A percentile compares a stretch with the other conserved stretches of the same genome.
These are phyloP conservation scores for Phaeosphaeriaceae sp. DNA, from an alignment of 2,329 filamentous ascomycete genomes.

Conservation along the genomic window DNA sequence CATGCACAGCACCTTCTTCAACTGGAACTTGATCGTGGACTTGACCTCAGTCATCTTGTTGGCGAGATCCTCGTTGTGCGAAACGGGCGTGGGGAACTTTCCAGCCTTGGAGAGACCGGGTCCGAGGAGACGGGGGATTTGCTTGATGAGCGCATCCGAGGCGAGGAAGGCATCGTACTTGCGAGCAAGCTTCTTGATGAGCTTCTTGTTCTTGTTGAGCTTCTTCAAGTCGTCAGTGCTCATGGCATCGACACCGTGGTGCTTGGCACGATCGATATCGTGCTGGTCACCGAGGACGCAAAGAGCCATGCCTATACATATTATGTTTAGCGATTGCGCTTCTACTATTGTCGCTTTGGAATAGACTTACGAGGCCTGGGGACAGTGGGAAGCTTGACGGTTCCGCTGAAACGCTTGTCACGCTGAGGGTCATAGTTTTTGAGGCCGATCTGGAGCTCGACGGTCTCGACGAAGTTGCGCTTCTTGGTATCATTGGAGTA, in stretches of 20 bases:
- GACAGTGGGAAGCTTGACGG: constrained; percentile 90
- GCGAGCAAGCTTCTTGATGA: constrained; percentile 99
- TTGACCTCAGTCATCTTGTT: constrained; percentile 99
- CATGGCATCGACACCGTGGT: constrained; percentile 98
- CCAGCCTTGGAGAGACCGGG: constrained; percentile 71
- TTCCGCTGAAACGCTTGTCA: constrained; percentile 99
- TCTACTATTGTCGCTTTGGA: neutral
- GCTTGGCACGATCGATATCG: constrained; percentile 99
- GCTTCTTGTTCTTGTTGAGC: constrained; percentile 99
- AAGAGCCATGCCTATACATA: constrained; percentile 33
- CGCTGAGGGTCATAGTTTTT: constrained; percentile 79
- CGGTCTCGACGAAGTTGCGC: constrained; percentile 95
- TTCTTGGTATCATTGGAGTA: constrained; percentile 97
- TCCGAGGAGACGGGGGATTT: constrained; percentile 99
- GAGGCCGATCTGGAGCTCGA: constrained; percentile 68
- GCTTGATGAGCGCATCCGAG: constrained; percentile 98
- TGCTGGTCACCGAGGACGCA: constrained; percentile 91
- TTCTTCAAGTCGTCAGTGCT: constrained; percentile 99
- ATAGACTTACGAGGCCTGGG: constrained; percentile 67
- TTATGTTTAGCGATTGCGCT: constrained; percentile 11
- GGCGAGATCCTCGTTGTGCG: constrained; percentile 90
- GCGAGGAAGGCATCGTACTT: constrained; percentile 99
- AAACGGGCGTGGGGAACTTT: constrained; percentile 99
- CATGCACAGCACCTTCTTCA: constrained; percentile 99
- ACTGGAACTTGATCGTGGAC: constrained; percentile 99